Conservation (phyloP, 176 grass and related monocot species). For the Carex scoparia region DNA sequence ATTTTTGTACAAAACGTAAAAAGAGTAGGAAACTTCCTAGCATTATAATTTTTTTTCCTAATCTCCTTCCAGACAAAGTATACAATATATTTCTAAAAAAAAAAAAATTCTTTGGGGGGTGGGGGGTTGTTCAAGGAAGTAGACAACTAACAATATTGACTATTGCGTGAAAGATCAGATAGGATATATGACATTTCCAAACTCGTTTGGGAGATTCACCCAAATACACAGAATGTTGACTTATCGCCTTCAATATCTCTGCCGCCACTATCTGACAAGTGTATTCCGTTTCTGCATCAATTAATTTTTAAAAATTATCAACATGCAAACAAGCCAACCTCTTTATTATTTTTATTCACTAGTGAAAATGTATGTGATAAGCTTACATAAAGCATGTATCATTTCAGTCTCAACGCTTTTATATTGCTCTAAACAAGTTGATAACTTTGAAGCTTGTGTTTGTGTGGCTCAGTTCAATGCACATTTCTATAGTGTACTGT, state of each 20-base stretch:
- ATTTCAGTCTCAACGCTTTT: slow-evolving; percentile 6
- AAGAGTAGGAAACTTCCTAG: too few relatives aligned
- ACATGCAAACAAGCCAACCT: background rate
- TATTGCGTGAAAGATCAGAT: too few relatives aligned
- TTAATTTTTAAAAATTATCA: background rate
- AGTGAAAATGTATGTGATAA: background rate
- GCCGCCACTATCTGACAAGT: slow-evolving; percentile 19
- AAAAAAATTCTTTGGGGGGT: too few relatives aligned
- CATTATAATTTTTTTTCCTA: too few relatives aligned
- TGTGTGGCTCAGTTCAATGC: background rate
- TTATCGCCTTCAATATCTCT: slow-evolving; percentile 24
- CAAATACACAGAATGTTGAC: background rate
- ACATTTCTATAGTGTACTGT: background rate
- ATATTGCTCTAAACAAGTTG: slow-evolving; percentile 24
- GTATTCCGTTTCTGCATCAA: slow-evolving; percentile 27
- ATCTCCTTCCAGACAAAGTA: too few relatives aligned
- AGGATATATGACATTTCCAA: background rate
- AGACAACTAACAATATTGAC: too few relatives aligned
- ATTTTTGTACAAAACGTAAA: too few relatives aligned
- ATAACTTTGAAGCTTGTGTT: background rate
- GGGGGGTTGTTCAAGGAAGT: too few relatives aligned
- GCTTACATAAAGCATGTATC: slow-evolving; percentile 26
- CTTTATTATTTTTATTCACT: background rate
- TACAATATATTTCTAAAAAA: too few relatives aligned
- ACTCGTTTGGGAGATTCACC: background rate